Evolutionary conservation across 371 early-diverging fungal species (phyloP).

Genomic region (Actinomortierella wolfii): DNA sequence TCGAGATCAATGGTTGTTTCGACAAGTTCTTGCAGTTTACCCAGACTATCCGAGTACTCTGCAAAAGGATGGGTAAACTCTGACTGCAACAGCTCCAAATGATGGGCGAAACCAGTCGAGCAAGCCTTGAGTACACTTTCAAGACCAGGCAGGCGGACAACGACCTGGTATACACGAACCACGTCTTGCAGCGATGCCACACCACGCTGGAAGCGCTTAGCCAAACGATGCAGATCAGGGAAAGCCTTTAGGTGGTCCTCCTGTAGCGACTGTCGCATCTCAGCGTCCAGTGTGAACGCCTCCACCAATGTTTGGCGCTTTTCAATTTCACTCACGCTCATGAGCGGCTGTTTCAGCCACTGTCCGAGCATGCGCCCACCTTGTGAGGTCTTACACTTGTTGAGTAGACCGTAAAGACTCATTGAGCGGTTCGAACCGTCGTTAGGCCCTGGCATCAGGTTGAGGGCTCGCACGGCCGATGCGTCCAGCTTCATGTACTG

Average conservation of each 20-base stretch:
- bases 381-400: slow-evolving; percentile 90
- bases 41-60: slow-evolving; percentile 59
- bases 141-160: slow-evolving; percentile 76
- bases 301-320: slow-evolving; percentile 82
- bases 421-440: slow-evolving; percentile 83
- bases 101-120: slow-evolving; percentile 47
- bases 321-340: slow-evolving; percentile 75
- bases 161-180: slow-evolving; percentile 88
- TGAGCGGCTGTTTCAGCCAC: slow-evolving; percentile 95
- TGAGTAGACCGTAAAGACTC: slow-evolving; percentile 86
- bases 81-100: slow-evolving; percentile 52
- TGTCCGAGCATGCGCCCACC: slow-evolving; percentile 87
- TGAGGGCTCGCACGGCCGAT: slow-evolving; percentile 87
- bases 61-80: slow-evolving; percentile 50
- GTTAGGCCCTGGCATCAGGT: slow-evolving; percentile 78
- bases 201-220: slow-evolving; percentile 82
- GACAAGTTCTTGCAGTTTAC: slow-evolving; percentile 74
- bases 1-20: slow-evolving; percentile 91
- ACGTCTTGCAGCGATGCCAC: slow-evolving; percentile 90
- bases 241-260: slow-evolving; percentile 75
- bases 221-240: slow-evolving; percentile 89
- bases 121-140: slow-evolving; percentile 57
- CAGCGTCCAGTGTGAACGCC: slow-evolving; percentile 70
- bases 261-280: slow-evolving; percentile 74
- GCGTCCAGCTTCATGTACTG: slow-evolving; percentile 94